Base-by-base conservation (phyloP, 2,329 filamentous ascomycete genomes). In the Aureobasidium uvarum region DNA sequence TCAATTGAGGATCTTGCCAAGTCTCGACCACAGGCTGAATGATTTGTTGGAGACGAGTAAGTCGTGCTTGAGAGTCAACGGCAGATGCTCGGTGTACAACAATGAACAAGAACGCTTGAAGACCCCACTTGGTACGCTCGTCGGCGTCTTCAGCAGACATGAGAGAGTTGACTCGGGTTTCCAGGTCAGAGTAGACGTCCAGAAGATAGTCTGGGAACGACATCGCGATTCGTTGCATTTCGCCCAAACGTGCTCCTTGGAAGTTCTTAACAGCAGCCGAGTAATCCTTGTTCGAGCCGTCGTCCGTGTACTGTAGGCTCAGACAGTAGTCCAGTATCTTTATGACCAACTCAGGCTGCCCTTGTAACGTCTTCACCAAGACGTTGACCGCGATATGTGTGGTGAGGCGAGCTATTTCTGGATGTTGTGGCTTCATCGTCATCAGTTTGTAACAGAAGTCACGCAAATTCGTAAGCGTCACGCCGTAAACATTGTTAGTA, bases 201-300 rank as follows among this genome's bases (percentile, higher is more conserved):
- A 95, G 83, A 68, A 99, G 87, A 73, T 96, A 89, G 74, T 98
- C 91, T 0, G 95, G 89, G 83, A 97, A 96, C 71, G 92, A 91
- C 68, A 91, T 87, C 7, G 94, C 94, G 46, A 99, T 82, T 65
- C 93, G 86, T 72, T 96, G 92, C 66, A 98, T 82, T 76, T 99
- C 94, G 65, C 92, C 84, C 76, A 92, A 92, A 71, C 91, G 90
- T 72, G 96, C 86, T 3, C 85, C 86, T 74, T 97, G 92, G 18
- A 99, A 83, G 66, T 96, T 91, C 73, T 93, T 95, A 41, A 97
- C 90, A 1, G 93, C 89, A 69, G 98, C 95, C 16, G 90, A 92
- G 75, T 93, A 96, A 3, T 86, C 81, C 46, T 85, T 83, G 71
- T 89, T 85, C 51, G 89, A 85, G 2, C 89, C 87, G 64, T 90